phyloP scores from a whole-genome alignment of 176 grass and related monocot genomes.

The Chloris gayana region DNA sequence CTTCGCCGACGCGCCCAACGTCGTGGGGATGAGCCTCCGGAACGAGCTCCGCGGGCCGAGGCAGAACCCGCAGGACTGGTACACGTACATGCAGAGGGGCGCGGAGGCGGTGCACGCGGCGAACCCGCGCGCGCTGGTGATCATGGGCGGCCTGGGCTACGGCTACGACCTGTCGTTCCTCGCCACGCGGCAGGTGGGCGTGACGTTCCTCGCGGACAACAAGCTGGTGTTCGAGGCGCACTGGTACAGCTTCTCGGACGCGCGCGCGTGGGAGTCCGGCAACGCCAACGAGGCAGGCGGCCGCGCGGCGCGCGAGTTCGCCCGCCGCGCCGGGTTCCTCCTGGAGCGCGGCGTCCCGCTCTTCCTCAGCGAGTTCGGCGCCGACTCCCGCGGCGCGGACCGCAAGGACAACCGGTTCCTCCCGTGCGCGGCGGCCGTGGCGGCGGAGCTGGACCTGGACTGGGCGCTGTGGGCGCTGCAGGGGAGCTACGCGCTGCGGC shows the following conservation, averaged over 20 bases:
- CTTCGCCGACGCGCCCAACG: slow-evolving; percentile 58
- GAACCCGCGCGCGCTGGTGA: slow-evolving; percentile 52
- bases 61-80: slow-evolving; percentile 70
- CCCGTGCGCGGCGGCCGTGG: slow-evolving; percentile 42
- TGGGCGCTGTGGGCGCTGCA: slow-evolving; percentile 72
- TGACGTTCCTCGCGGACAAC: slow-evolving; percentile 43
- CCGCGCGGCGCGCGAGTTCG: slow-evolving; percentile 26
- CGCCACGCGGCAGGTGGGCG: slow-evolving; percentile 8
- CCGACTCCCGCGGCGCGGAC: slow-evolving; percentile 48
- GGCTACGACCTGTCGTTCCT: slow-evolving; percentile 75
- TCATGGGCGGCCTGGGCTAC: slow-evolving; percentile 65
- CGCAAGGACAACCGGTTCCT: slow-evolving; percentile 53
- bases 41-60: slow-evolving; percentile 78
- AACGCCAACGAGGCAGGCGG: slow-evolving; percentile 69
- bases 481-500: slow-evolving; percentile 71
- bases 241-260: slow-evolving; percentile 76
- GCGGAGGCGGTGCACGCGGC: slow-evolving; percentile 74
- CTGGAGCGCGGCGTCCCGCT: slow-evolving; percentile 50
- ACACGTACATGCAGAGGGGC: slow-evolving; percentile 73
- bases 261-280: slow-evolving; percentile 33
- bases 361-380: slow-evolving; percentile 77
- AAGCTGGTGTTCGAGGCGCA: slow-evolving; percentile 74
- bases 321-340: slow-evolving; percentile 54
- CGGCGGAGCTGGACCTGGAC: slow-evolving; percentile 67
- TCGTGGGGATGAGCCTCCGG: slow-evolving; percentile 79